These are phyloP conservation scores for Teunomyces aglyptinius DNA, from an alignment of 805 yeast genomes.

Conservation along the genomic window DNA sequence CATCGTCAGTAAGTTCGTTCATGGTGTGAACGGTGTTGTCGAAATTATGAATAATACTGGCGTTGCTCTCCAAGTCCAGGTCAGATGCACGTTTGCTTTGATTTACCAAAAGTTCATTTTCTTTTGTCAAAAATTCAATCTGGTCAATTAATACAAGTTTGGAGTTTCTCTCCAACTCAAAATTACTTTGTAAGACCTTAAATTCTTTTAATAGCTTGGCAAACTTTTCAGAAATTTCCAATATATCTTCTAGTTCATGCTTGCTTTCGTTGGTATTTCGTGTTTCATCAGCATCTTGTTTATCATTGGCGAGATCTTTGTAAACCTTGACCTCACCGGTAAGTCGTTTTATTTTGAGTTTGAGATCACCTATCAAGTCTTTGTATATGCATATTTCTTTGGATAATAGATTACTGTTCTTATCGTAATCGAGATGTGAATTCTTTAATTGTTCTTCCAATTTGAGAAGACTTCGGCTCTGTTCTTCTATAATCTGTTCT, in stretches of 20 bases:
- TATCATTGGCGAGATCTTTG: conserved; percentile 6
- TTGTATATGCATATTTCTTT: conserved; percentile 33
- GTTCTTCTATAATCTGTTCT: conserved; percentile 24
- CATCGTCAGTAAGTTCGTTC: conserved; percentile 20
- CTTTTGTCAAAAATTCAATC: conserved; percentile 47
- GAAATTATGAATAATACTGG: conserved; percentile 6
- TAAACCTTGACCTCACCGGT: conserved; percentile 16
- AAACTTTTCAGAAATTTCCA: conserved; percentile 24
- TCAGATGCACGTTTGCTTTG: conserved; percentile 10
- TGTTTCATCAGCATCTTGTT: conserved; percentile 4
- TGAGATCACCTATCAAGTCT: conserved; percentile 32
- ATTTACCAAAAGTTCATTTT: conserved; percentile 18
- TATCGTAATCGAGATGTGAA: conserved; percentile 27
- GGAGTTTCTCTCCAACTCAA: conserved; percentile 52
- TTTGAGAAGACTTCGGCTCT: conserved; percentile 20
- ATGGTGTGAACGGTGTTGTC: conserved; percentile 18
- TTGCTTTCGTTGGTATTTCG: background rate
- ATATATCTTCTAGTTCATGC: conserved; percentile 10
- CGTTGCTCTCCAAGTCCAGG: conserved; percentile 5
- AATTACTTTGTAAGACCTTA: conserved; percentile 46
- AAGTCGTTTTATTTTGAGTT: conserved; percentile 20
- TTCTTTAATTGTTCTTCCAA: conserved; percentile 28
- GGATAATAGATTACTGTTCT: conserved; percentile 25
- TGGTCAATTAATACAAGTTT: conserved; percentile 54
- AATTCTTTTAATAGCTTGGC: conserved; percentile 31